Evolutionary conservation across 2,329 filamentous ascomycete species (phyloP).

Genomic region (Beauveria australis): DNA sequence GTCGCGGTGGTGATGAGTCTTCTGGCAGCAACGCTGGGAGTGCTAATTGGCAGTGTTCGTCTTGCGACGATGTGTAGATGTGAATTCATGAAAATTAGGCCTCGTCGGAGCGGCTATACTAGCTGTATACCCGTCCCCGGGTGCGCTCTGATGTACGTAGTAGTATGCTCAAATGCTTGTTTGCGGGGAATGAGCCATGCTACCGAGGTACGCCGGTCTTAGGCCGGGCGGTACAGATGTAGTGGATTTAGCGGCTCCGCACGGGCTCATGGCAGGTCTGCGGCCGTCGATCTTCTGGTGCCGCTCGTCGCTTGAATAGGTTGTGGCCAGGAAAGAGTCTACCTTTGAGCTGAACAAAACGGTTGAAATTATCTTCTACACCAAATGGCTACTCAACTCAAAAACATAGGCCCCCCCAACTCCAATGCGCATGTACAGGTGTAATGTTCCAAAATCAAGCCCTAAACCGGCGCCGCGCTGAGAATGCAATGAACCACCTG

Average conservation of each 20-base stretch:
- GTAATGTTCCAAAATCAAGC: not conserved
- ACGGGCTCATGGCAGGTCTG: not conserved
- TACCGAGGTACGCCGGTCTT: slow-evolving; percentile 3
- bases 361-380: not conserved
- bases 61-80: slow-evolving; percentile 2
- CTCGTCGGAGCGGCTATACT: not conserved
- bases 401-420: not conserved
- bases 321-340: too few species aligned
- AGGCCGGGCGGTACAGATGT: not conserved
- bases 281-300: not conserved
- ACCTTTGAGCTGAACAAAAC: not conserved
- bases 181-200: slow-evolving; percentile 2
- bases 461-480: slow-evolving; percentile 6
- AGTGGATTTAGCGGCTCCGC: not conserved
- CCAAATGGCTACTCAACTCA: not conserved
- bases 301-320: not conserved
- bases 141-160: not conserved
- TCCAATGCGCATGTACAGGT: not conserved
- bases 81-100: not conserved
- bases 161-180: not conserved
- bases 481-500: not conserved
- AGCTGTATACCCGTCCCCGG: slow-evolving; percentile 2
- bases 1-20: not conserved
- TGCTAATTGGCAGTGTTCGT: not conserved
- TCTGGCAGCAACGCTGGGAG: not conserved